These are phyloP conservation scores for Tylopilus sp. DNA, from an alignment of 768 basidiomycete species.

Conservation along the genomic window DNA sequence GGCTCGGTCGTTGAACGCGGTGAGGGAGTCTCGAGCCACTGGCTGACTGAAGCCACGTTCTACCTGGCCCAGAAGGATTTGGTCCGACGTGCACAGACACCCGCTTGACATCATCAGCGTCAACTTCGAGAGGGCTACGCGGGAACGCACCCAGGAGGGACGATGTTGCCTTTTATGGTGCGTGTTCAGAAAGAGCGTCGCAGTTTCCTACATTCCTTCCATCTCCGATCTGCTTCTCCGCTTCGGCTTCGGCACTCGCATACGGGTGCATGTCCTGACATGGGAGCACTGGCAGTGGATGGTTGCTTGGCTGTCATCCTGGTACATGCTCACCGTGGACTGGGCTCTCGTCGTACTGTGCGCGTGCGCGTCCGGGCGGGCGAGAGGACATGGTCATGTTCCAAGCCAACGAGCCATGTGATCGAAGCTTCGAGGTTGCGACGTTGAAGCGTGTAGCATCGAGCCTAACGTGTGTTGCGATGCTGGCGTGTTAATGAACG, in stretches of 20 bases:
- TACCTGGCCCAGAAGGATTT: not conserved
- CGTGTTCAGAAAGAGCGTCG: slow-evolving; percentile 10
- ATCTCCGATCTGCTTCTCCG: slow-evolving; percentile 25
- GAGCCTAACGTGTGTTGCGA: slow-evolving; percentile 8
- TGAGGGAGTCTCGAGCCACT: not conserved
- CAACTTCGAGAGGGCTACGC: not conserved
- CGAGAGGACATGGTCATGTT: slow-evolving; percentile 11
- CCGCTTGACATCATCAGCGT: slow-evolving; percentile 2
- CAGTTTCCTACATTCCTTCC: slow-evolving; percentile 14
- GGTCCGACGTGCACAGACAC: not conserved
- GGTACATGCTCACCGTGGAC: not conserved
- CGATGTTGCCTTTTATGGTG: slow-evolving; percentile 13
- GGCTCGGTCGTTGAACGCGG: not conserved
- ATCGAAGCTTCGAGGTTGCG: slow-evolving; percentile 9
- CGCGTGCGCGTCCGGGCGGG: not conserved
- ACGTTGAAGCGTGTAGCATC: not conserved
- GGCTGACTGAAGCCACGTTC: not conserved
- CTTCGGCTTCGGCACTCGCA: slow-evolving; percentile 15
- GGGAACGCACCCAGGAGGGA: slow-evolving; percentile 2
- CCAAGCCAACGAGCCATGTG: slow-evolving; percentile 3
- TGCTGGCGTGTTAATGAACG: not conserved
- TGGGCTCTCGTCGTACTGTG: not conserved
- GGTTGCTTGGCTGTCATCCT: not conserved
- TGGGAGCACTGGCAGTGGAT: slow-evolving; percentile 13
- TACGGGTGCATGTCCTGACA: slow-evolving; percentile 4